Percentiles rank a stretch among this genome's conserved stretches.
phyloP scores from a whole-genome alignment of 148 eudicot genomes.

The Rhododendron williamsianum region DNA sequence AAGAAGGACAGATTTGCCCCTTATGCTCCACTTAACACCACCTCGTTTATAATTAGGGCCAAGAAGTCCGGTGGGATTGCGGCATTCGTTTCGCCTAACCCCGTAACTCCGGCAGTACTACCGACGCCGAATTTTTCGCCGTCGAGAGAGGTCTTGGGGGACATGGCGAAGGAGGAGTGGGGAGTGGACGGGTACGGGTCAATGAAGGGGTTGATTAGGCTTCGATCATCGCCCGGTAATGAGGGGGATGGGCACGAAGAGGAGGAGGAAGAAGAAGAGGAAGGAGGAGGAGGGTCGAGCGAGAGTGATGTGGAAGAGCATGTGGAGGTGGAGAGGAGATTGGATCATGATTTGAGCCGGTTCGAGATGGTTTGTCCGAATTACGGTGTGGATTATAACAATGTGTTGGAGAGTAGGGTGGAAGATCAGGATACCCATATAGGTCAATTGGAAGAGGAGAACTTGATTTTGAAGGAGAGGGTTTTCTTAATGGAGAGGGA shows the following conservation, averaged over 20 bases:
- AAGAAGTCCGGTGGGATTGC: slow-evolving; percentile 91
- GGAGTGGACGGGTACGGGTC: slow-evolving; percentile 99
- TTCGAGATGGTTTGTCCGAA: slow-evolving; percentile 86
- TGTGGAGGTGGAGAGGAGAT: slow-evolving; percentile 92
- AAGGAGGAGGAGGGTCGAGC: slow-evolving; percentile 56
- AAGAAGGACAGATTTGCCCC: slow-evolving; percentile 55
- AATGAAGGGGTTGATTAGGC: slow-evolving; percentile 91
- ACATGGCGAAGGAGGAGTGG: slow-evolving; percentile 98
- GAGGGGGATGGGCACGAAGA: slow-evolving; percentile 71
- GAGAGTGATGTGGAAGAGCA: slow-evolving; percentile 98
- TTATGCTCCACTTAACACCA: slow-evolving; percentile 86
- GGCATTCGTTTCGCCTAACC: slow-evolving; percentile 69
- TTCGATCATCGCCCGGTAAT: slow-evolving; percentile 30
- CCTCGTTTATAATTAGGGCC: slow-evolving; percentile 78
- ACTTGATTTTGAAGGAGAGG: slow-evolving; percentile 76
- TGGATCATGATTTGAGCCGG: slow-evolving; percentile 91
- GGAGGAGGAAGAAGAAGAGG: slow-evolving; percentile 64
- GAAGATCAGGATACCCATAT: slow-evolving; percentile 94
- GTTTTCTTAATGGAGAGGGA: slow-evolving; percentile 91
- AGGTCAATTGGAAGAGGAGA: slow-evolving; percentile 85
- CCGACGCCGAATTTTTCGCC: slow-evolving; percentile 91
- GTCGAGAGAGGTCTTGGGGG: slow-evolving; percentile 78
- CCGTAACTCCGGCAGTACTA: slow-evolving; percentile 81
- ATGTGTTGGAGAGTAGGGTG: slow-evolving; percentile 77
- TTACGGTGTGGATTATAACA: slow-evolving; percentile 45